Percentiles rank a stretch among this genome's conserved stretches.
Evolutionary conservation across 495 filamentous ascomycete species (phyloP).

Genomic region (Hypoxylon subgilvum): DNA sequence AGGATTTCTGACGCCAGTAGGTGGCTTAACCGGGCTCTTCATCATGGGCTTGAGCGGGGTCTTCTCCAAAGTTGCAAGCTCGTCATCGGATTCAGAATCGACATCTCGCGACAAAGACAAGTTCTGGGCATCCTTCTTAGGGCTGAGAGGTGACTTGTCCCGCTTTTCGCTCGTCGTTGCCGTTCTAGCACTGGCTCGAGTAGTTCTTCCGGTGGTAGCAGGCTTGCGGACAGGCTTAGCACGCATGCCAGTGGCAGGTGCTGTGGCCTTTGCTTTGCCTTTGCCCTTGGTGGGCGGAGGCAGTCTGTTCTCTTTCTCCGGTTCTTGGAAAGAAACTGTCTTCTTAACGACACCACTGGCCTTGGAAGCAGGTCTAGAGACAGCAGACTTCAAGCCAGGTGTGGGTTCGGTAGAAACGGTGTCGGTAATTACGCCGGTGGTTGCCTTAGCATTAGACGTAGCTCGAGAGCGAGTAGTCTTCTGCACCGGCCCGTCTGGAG

Average conservation of each 20-base stretch:
- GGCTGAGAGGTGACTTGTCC: constrained; percentile 54
- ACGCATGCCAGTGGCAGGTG: constrained; percentile 46
- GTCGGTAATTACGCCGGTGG: constrained; percentile 37
- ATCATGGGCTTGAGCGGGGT: constrained; percentile 53
- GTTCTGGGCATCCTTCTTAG: constrained; percentile 64
- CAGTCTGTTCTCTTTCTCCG: constrained; percentile 61
- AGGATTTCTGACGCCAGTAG: constrained; percentile 41
- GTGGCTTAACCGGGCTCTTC: constrained; percentile 55
- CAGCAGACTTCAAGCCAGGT: constrained; percentile 45
- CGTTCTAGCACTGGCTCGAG: constrained; percentile 34
- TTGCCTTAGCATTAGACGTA: constrained; percentile 36
- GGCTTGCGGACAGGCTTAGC: constrained; percentile 52
- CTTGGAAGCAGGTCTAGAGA: constrained; percentile 38
- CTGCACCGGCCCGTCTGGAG: constrained; percentile 40
- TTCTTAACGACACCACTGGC: constrained; percentile 50
- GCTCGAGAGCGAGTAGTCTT: constrained; percentile 50
- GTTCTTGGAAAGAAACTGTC: constrained; percentile 62
- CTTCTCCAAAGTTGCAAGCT: constrained; percentile 59
- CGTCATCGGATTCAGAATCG: constrained; percentile 60
- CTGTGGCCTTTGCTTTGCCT: constrained; percentile 36
- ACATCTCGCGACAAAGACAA: constrained; percentile 42
- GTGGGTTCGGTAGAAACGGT: constrained; percentile 45
- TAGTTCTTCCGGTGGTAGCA: constrained; percentile 31
- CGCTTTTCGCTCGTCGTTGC: constrained; percentile 19
- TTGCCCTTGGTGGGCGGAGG: constrained; percentile 39